Conservation (phyloP, 371 early-diverging fungal species). For the Lichtheimia corymbifera region DNA sequence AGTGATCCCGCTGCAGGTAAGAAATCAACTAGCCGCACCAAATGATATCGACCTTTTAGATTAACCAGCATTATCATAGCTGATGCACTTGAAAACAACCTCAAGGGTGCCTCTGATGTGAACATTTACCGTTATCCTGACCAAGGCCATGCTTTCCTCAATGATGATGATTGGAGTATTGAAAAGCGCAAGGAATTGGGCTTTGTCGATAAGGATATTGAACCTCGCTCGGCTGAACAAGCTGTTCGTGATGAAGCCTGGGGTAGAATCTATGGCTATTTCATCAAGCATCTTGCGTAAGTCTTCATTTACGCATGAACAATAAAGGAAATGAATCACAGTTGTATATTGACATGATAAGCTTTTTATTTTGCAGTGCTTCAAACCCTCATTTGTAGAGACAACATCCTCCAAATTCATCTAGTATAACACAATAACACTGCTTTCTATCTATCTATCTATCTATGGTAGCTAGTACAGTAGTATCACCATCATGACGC, state of each 20-base stretch:
- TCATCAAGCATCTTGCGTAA: conserved; percentile 34
- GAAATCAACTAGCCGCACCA: neutral
- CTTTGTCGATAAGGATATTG: conserved; percentile 28
- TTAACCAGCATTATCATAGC: conserved; percentile 6
- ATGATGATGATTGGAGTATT: conserved; percentile 39
- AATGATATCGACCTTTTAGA: neutral
- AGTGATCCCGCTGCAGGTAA: conserved; percentile 40
- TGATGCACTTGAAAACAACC: conserved; percentile 16
- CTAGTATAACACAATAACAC: no score
- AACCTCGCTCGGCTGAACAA: conserved; percentile 20
- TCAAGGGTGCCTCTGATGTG: conserved; percentile 26
- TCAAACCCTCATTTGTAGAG: no score
- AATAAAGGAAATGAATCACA: no score
- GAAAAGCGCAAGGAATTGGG: conserved; percentile 35
- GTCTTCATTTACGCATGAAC: neutral
- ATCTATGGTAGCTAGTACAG: no score
- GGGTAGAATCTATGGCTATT: conserved; percentile 40
- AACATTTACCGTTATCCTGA: conserved; percentile 37
- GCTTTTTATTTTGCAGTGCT: no score
- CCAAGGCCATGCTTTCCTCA: conserved; percentile 52
- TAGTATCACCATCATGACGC: no score
- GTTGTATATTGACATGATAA: no score
- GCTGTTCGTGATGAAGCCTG: conserved; percentile 39
- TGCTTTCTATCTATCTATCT: no score
- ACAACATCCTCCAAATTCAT: no score